Evolutionary conservation across 2,329 filamentous ascomycete genomes (phyloP).

Genomic region (Stagonosporopsis vannaccii): DNA sequence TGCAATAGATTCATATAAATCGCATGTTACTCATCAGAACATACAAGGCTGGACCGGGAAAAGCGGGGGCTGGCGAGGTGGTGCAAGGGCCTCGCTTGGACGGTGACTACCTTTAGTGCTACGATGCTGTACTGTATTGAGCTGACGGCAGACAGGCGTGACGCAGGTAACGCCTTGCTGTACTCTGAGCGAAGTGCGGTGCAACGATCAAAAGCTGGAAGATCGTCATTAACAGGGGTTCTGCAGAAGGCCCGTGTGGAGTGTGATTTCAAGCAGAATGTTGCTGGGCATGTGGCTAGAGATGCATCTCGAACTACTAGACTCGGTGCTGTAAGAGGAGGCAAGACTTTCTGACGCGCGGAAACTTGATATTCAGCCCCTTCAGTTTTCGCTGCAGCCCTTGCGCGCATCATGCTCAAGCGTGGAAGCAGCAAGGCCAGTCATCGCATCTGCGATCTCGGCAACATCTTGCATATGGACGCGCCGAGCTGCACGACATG

Average conservation of each 20-base stretch:
- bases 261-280: neutral
- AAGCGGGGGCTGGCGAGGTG: constrained; percentile 14
- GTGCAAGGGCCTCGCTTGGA: constrained; percentile 14
- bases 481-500: constrained; percentile 11
- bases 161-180: constrained; percentile 15
- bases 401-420: neutral
- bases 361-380: neutral
- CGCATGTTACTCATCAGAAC: constrained; percentile 9
- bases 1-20: neutral
- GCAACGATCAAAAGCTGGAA: constrained; percentile 7
- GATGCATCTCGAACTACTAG: constrained; percentile 2
- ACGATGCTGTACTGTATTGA: constrained; percentile 10
- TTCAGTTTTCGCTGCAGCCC: constrained; percentile 5
- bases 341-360: neutral
- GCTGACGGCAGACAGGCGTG: constrained; percentile 8
- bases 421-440: constrained; percentile 10
- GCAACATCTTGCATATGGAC: constrained; percentile 16
- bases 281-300: constrained; percentile 6
- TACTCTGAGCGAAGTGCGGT: constrained; percentile 3
- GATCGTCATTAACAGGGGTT: constrained; percentile 14
- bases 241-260: constrained; percentile 7
- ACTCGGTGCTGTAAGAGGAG: neutral
- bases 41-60: constrained; percentile 8
- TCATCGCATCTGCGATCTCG: constrained; percentile 15
- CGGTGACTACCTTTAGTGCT: constrained; percentile 4